phyloP scores from a whole-genome alignment of 257 asterid species.

The Forsythia suspensa region DNA sequence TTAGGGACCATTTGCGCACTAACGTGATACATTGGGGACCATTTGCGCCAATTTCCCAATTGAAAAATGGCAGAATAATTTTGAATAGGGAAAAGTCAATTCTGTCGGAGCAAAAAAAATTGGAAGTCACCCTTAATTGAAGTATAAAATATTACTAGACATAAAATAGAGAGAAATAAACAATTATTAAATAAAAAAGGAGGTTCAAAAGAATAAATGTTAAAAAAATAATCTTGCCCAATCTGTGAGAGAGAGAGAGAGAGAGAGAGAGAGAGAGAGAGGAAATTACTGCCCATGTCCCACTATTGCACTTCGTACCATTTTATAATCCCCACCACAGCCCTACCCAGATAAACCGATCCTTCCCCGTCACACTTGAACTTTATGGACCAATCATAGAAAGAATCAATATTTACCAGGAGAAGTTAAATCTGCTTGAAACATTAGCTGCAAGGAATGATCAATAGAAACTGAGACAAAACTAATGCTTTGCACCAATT shows the following conservation, averaged over 20 bases:
- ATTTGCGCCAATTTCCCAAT: too few relatives aligned
- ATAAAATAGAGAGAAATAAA: not conserved
- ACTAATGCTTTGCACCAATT: conserved; percentile 96
- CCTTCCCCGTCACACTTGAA: not conserved
- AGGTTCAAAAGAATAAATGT: not conserved
- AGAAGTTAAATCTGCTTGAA: conserved; percentile 75
- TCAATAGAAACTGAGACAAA: conserved; percentile 85
- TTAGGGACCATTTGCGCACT: too few relatives aligned
- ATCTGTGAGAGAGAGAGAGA: not conserved
- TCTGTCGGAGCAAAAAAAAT: not conserved
- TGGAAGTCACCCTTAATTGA: not conserved
- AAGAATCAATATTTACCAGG: conserved; percentile 49
- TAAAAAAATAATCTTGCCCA: not conserved
- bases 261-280: too few relatives aligned
- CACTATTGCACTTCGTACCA: not conserved
- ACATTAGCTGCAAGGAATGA: conserved; percentile 79
- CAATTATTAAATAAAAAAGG: not conserved
- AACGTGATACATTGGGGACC: too few relatives aligned
- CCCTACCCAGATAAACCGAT: not conserved
- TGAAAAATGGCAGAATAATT: too few relatives aligned
- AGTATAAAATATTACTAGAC: not conserved
- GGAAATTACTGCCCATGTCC: not conserved
- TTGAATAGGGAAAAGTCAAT: not conserved
- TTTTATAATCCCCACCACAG: not conserved
- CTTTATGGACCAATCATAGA: not conserved